Percentiles rank a stretch among this genome's conserved stretches.
Conservation (phyloP, 2,329 filamentous ascomycete genomes). For the Epichloe festucae region DNA sequence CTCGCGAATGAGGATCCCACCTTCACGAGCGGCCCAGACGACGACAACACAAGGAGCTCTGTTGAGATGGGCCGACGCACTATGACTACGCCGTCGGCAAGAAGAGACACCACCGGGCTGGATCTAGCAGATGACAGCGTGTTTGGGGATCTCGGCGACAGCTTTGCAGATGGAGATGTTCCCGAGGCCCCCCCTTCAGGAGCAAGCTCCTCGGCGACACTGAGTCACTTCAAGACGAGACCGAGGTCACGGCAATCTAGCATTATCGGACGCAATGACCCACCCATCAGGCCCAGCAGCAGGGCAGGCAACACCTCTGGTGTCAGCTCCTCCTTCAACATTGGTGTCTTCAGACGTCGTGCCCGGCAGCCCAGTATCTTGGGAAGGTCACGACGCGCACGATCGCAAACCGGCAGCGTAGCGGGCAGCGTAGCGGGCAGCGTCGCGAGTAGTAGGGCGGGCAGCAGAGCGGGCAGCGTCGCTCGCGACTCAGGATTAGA, state of each 20-base stretch:
- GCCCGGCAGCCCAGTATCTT: conserved; percentile 49
- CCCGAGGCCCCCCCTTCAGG: conserved; percentile 23
- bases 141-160: conserved; percentile 32
- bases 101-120: conserved; percentile 32
- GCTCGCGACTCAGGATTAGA: conserved; percentile 21
- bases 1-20: conserved; percentile 23
- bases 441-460: conserved; percentile 7
- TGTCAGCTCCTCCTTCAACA: conserved; percentile 38
- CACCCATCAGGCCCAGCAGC: conserved; percentile 40
- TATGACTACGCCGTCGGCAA: conserved; percentile 20
- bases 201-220: conserved; percentile 33
- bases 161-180: conserved; percentile 27
- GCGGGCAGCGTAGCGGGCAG: conserved; percentile 4
- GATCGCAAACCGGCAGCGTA: conserved; percentile 15
- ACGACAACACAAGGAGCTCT: conserved; percentile 19
- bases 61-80: conserved; percentile 26
- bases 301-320: conserved; percentile 33
- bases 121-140: conserved; percentile 35
- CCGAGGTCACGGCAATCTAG: conserved; percentile 35
- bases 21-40: conserved; percentile 14
- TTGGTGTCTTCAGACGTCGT: conserved; percentile 44
- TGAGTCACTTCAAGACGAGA: conserved; percentile 28
- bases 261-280: conserved; percentile 36
- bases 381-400: conserved; percentile 34
- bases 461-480: conserved; percentile 11